Base-by-base conservation (phyloP, 164 flowering plant species). In the Buxus sempervirens region DNA sequence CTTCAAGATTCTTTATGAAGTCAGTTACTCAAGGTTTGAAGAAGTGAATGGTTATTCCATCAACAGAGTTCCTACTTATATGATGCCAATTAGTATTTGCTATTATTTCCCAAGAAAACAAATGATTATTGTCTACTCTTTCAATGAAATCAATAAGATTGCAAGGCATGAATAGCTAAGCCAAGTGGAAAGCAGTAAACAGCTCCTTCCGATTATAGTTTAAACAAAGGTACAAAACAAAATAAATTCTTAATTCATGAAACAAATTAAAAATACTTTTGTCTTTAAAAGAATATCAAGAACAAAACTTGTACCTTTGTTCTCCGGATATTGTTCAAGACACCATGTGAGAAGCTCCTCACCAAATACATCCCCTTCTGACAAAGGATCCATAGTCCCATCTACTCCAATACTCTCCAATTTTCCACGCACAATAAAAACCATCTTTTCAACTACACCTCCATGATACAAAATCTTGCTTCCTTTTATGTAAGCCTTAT, bases 331-430 rank as follows among this genome's bases (percentile, higher is more conserved):
- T 56, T 86, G 82, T 73, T 93, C 92, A 32, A 93, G 91, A 79
- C 85, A 88, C 94, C 93, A 88, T 36, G 84, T 79, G 23, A 93
- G 90, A 63, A 93, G 97, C 81, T 90, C 97, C 72, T 90, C 98
- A 13, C 98, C 97, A 66, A 89, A 85, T 54, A 82, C 86, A 78
- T 85, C 89, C 57, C 94, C 93, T 76, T 86, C 97, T 54, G 80
- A 74, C 68, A 90, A 78, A 20, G 80, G 73, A 49, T 72, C 67
- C 4, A 12, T 53, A 64, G 59, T 74, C 32, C 83, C 75, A 78
- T 84, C 83, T 67, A 73, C 85, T 48, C 82, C 87, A 20, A 58
- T 70, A 68, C 88, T 85, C 73, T 78, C 85, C 82, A 86, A 60
- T 71, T 84, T 80, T 21, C 95, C 95, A 16, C 91, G 78, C 68